Evolutionary conservation across 1,284 basidiomycete genomes (phyloP).

Genomic region (Apiotrichum gracile): DNA sequence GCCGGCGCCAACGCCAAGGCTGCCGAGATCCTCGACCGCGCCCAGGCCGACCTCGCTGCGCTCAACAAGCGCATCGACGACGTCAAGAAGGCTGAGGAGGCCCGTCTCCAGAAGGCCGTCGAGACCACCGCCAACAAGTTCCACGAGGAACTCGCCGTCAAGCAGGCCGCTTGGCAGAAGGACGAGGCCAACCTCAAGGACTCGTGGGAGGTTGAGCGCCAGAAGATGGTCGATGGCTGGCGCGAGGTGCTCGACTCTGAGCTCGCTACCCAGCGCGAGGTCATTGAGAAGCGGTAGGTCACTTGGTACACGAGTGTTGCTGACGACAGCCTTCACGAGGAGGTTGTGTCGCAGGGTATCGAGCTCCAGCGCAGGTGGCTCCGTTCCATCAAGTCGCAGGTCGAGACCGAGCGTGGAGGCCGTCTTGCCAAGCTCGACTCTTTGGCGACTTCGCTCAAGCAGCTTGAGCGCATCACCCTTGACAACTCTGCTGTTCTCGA

Average conservation of each 20-base stretch:
- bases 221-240: slow-evolving; percentile 69
- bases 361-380: slow-evolving; percentile 97
- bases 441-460: slow-evolving; percentile 81
- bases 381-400: slow-evolving; percentile 87
- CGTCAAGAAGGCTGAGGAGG: slow-evolving; percentile 74
- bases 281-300: slow-evolving; percentile 84
- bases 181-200: slow-evolving; percentile 84
- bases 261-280: slow-evolving; percentile 78
- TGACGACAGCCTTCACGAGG: slow-evolving; percentile 70
- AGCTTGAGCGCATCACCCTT: slow-evolving; percentile 80
- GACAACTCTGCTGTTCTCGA: slow-evolving; percentile 86
- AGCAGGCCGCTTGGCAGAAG: slow-evolving; percentile 76
- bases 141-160: slow-evolving; percentile 70
- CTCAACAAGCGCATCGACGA: slow-evolving; percentile 73
- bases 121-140: slow-evolving; percentile 81
- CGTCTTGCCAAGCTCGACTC: slow-evolving; percentile 91
- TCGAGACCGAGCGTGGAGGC: slow-evolving; percentile 94
- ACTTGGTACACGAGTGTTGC: not conserved
- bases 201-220: slow-evolving; percentile 73
- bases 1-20: slow-evolving; percentile 58
- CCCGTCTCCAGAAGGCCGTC: slow-evolving; percentile 67
- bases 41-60: slow-evolving; percentile 75
- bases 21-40: slow-evolving; percentile 52
- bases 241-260: slow-evolving; percentile 81
- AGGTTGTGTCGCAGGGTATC: slow-evolving; percentile 92